These are phyloP conservation scores for Umbellularia californica DNA, from an alignment of 164 flowering plant species.

Conservation along the genomic window DNA sequence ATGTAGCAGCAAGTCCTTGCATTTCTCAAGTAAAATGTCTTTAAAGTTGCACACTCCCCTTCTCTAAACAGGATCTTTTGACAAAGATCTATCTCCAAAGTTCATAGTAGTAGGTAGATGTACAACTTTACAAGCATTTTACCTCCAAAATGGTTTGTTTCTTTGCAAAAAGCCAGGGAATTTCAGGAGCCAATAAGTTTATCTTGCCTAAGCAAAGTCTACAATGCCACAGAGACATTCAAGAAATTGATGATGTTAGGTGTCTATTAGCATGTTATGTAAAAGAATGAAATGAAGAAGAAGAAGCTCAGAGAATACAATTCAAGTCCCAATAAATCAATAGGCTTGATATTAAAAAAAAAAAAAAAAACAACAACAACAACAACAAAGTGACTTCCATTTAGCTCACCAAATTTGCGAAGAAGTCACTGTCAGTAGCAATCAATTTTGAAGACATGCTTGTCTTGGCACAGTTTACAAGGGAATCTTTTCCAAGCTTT, in stretches of 20 bases:
- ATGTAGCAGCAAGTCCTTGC: no score
- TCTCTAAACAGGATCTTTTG: neutral
- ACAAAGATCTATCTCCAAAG: neutral
- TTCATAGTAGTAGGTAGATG: neutral
- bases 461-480: constrained; percentile 97
- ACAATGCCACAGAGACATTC: neutral
- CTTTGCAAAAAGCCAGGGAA: neutral
- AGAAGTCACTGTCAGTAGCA: constrained; percentile 78
- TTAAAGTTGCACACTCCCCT: neutral
- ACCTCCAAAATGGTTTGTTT: no score
- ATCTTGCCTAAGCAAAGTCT: neutral
- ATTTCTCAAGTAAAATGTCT: neutral
- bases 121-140: neutral
- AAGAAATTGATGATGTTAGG: no score
- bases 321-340: neutral
- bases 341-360: neutral
- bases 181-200: neutral
- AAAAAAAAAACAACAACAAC: no score
- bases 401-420: constrained; percentile 79
- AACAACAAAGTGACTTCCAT: no score
- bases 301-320: neutral
- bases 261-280: no score
- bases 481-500: constrained; percentile 86
- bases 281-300: neutral
- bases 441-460: constrained; percentile 98